Evolutionary conservation across 2,329 filamentous ascomycete species (phyloP), one percentile per base, ranked within the genome.

Genomic region (Cytospora piceicola): DNA sequence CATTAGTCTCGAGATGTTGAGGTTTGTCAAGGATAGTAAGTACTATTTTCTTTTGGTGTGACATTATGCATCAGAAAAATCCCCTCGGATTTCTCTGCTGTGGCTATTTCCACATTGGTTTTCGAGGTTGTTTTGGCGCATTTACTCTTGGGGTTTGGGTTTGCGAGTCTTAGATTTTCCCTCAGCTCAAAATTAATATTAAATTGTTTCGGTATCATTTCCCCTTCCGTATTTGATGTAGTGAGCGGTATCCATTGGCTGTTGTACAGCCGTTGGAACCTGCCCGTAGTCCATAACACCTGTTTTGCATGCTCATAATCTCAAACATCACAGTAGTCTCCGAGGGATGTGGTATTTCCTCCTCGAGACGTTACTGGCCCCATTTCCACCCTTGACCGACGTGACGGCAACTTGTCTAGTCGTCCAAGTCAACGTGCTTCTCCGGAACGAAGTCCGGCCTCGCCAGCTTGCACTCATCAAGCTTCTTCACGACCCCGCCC

Each of bases 401-500:
- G 20, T 49, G 15, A 7, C 24, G 2, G 12, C 17, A 30, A 49
- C 17, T 46, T 20, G 20, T 27, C 57, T 49, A 65, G 36, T 65
- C 63, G 22, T 65, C 63, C 52, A 60, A 57, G 36, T 56, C 39
- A 8, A 60, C 39, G n/a, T 56, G 51, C 63, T 65, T 65, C 11
- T 51, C 57, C 1, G 63, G 63, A 39, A 65, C 53, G 17, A 52
- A 57, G 14, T 65, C 63, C 15, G 63, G 63, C 56, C 65, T 9
- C 0, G 67, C 65, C 22, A 36, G 22, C 54, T 63, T 68, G 49
- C 64, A 59, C 52, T 63, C 53, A 27, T 69, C 68, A 49, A 68
- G 62, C 68, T 68, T 68, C 68, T 69, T 69, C 46, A 68, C 67
- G 22, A 69, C 67, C 6, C 64, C 67, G 52, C 71, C 68, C 29